Evolutionary conservation across 1,139 yeast genomes (phyloP).

Genomic region (Diutina rugosa): DNA sequence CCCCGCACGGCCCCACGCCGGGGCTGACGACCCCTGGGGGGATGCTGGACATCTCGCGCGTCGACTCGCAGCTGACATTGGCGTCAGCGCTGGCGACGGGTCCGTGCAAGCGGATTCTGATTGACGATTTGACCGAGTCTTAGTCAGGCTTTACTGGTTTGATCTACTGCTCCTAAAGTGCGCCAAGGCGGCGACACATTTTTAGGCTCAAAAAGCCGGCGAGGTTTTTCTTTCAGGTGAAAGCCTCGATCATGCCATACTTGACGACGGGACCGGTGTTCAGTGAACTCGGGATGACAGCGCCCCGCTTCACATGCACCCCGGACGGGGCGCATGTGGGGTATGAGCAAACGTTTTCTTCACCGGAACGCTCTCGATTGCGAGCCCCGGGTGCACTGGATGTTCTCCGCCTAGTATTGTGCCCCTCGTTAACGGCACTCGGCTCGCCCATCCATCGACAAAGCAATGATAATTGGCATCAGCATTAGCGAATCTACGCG

Average conservation of each 20-base stretch:
- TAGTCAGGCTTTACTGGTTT: background rate
- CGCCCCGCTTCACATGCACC: background rate
- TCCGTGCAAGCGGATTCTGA: background rate
- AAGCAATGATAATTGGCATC: background rate
- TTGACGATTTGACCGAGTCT: slow-evolving; percentile 1
- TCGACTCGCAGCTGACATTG: background rate
- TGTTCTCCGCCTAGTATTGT: background rate
- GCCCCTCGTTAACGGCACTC: background rate
- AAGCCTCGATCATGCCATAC: background rate
- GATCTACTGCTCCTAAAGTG: background rate
- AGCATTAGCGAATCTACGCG: background rate
- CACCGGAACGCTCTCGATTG: background rate
- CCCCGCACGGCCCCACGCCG: background rate
- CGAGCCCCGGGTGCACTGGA: background rate
- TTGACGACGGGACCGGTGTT: background rate
- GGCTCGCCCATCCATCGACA: background rate
- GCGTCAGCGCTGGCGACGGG: background rate
- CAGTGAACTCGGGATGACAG: background rate
- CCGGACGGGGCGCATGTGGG: background rate
- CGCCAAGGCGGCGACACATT: too few relatives aligned
- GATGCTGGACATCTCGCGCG: slow-evolving; percentile 2
- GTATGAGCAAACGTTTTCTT: background rate
- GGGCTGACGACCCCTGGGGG: background rate
- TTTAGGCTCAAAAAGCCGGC: too few relatives aligned
- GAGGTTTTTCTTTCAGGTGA: too few relatives aligned